Evolutionary conservation across 371 early-diverging fungal genomes (phyloP).

Genomic region (Mortierella sp.): DNA sequence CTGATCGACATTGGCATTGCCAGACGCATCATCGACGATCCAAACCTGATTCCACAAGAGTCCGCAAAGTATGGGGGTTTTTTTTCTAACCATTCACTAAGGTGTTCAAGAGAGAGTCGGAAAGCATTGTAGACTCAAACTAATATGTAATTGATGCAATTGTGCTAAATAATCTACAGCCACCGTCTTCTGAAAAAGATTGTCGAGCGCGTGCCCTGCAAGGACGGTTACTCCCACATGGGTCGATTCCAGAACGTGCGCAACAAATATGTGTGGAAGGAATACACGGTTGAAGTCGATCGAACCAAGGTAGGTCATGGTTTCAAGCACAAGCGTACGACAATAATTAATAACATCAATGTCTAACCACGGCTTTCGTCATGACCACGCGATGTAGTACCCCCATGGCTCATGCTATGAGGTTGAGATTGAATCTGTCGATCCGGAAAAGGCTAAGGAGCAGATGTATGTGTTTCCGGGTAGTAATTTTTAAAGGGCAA

Average conservation of each 20-base stretch:
- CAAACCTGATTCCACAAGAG: conserved; percentile 27
- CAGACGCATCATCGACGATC: conserved; percentile 29
- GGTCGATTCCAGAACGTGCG: conserved; percentile 49
- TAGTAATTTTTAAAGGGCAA: neutral
- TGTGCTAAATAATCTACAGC: too few species aligned
- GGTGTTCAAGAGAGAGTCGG: too few species aligned
- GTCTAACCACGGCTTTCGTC: neutral
- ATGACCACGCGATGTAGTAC: conserved; percentile 16
- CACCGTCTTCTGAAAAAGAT: conserved; percentile 44
- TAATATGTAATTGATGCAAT: too few species aligned
- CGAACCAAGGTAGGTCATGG: conserved; percentile 44
- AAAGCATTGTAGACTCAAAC: too few species aligned
- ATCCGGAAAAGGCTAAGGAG: conserved; percentile 42
- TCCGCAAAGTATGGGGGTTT: conserved; percentile 22
- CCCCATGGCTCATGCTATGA: conserved; percentile 47
- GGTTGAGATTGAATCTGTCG: conserved; percentile 40
- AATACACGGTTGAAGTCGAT: conserved; percentile 40
- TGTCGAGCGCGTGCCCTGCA: conserved; percentile 41
- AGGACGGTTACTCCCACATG: conserved; percentile 37
- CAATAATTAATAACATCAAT: neutral
- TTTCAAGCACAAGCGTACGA: too few species aligned
- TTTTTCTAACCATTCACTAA: too few species aligned
- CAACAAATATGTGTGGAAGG: conserved; percentile 46
- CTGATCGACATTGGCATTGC: conserved; percentile 23
- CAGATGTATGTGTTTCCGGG: conserved; percentile 17